Evolutionary conservation across 2,329 filamentous ascomycete genomes (phyloP).

Genomic region (Zalaria sp.): DNA sequence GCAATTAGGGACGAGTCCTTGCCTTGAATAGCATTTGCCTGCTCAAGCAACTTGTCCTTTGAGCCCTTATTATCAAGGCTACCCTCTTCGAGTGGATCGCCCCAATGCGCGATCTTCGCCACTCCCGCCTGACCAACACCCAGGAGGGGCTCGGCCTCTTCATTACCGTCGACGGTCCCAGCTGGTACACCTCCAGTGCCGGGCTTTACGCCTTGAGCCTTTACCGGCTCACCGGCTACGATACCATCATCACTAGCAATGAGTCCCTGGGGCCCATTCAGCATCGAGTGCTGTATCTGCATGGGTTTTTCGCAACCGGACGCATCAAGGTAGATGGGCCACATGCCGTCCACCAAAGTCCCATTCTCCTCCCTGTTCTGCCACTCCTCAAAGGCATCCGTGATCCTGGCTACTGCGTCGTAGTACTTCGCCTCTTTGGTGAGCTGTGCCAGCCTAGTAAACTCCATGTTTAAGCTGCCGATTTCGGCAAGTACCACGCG

Average conservation of each 20-base stretch:
- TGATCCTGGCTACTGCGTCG: slow-evolving; percentile 77
- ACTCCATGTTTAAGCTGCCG: slow-evolving; percentile 73
- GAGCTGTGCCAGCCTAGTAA: slow-evolving; percentile 76
- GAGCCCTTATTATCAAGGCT: slow-evolving; percentile 5
- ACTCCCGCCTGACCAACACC: slow-evolving; percentile 5
- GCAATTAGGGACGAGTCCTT: not conserved
- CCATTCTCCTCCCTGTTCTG: slow-evolving; percentile 38
- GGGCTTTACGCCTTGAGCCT: no score
- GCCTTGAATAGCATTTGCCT: not conserved
- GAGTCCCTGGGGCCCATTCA: not conserved
- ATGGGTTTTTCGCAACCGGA: slow-evolving; percentile 59
- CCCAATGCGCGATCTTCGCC: slow-evolving; percentile 9
- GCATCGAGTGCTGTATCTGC: slow-evolving; percentile 5
- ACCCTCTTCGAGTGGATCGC: slow-evolving; percentile 8
- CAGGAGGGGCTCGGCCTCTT: not conserved
- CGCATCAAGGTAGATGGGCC: slow-evolving; percentile 64
- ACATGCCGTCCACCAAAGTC: slow-evolving; percentile 63
- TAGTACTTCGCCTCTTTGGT: slow-evolving; percentile 75
- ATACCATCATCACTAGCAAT: not conserved
- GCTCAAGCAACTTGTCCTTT: slow-evolving; percentile 1
- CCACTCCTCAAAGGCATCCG: slow-evolving; percentile 60
- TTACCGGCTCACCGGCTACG: no score
- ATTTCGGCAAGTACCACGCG: slow-evolving; percentile 52
- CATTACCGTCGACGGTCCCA: no score
- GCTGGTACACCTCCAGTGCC: no score